Percentiles rank a stretch among this genome's conserved stretches.
phyloP scores from a whole-genome alignment of 2,329 filamentous ascomycete species.

The Ciborinia camelliae region DNA sequence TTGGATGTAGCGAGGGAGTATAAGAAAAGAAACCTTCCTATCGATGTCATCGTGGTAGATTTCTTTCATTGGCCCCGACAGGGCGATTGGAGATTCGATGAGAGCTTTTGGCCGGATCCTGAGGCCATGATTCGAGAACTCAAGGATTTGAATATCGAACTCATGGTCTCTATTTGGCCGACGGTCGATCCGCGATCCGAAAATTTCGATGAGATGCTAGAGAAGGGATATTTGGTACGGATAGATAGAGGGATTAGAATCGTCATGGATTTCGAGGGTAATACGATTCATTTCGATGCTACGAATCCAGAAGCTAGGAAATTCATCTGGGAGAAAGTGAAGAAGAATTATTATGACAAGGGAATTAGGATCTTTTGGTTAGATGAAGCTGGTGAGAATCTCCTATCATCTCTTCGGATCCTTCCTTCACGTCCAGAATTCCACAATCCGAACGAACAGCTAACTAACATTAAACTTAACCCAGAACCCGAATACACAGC shows the following conservation, averaged over 20 bases:
- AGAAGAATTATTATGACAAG: conserved; percentile 58
- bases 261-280: conserved; percentile 56
- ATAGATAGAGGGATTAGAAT: conserved; percentile 57
- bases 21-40: conserved; percentile 50
- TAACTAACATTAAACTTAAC: not conserved
- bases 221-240: conserved; percentile 57
- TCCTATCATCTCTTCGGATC: not conserved
- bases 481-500: conserved; percentile 59
- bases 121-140: conserved; percentile 63
- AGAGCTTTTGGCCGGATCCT: conserved; percentile 60
- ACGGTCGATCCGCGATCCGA: conserved; percentile 58
- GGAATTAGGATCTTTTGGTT: conserved; percentile 66
- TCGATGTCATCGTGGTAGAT: conserved; percentile 65
- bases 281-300: conserved; percentile 59
- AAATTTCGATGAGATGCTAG: conserved; percentile 60
- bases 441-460: not conserved
- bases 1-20: conserved; percentile 59
- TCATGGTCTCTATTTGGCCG: conserved; percentile 70
- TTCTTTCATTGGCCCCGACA: conserved; percentile 67
- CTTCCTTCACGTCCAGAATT: not conserved
- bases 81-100: conserved; percentile 66
- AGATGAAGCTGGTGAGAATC: conserved; percentile 51
- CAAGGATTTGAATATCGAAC: conserved; percentile 54
- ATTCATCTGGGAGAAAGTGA: conserved; percentile 58
- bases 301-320: conserved; percentile 57